Evolutionary conservation across 2,329 filamentous ascomycete genomes (phyloP), one percentile per base, ranked within the genome.

Genomic region (Trichoderma asperellum): DNA sequence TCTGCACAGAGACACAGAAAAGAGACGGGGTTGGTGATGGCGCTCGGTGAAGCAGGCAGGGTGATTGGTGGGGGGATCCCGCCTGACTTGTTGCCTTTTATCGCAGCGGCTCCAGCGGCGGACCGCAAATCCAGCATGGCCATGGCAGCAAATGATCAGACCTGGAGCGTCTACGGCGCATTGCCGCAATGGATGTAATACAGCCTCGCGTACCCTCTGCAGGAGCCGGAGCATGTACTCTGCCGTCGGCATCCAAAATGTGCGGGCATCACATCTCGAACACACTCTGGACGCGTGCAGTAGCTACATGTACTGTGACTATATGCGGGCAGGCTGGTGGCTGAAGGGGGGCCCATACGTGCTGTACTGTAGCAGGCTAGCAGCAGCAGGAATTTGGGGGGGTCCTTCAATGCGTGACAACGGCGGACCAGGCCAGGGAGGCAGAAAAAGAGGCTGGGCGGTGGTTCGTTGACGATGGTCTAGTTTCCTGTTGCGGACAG

Each of bases 351-450:
- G 47, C 16, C 27, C 18, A n/a, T 57, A 16, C 24, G 24, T 24
- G 24, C 40, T 43, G 40, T 43, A 43, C 7, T 24, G 40, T n/a
- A 43, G 40, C 16, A 43, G 49, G 63, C 63, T 66, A 66, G 63
- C 63, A 68, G 40, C 40, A 43, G 40, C 40, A 43, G 40, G 62
- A 63, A 68, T 63, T 61, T 59, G 59, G 67, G 40, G 58, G 61
- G 60, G 55, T 55, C 55, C 53, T 29, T 69, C 60, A 69, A 69
- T 69, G 68, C 68, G 67, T 53, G 67, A 69, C 67, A 64, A 69
- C 60, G 59, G 61, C 61, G 56, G 60, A 69, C 60, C 52, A 43
- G 68, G 60, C 60, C 52, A 43, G 68, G 60, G 59, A 53, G 60
- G 49, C 43, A 14, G 43, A 24, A n/a, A 53, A 47, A 55, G 37